Base-by-base conservation (phyloP, 2,329 filamentous ascomycete genomes). In the Exophiala alcalophila region DNA sequence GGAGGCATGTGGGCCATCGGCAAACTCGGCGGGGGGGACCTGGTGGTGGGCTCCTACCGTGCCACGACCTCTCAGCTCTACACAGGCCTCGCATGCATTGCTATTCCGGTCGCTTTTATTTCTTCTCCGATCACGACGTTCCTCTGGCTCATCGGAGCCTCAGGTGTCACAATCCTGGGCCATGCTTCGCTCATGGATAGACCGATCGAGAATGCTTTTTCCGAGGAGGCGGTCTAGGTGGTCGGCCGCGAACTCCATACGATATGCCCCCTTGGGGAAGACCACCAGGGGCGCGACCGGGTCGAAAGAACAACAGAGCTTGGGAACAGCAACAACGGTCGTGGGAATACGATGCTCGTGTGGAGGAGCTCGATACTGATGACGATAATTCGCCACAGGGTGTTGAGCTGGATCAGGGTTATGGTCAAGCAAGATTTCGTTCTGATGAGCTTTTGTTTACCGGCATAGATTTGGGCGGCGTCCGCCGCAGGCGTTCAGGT, bases 221-320 rank as follows among this genome's bases (percentile, higher is more conserved):
- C 91, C 78, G 92, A 94, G 90, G 92, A 98, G 91, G 91, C 92
- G 90, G 92, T 98, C 86, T 98, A 97, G 83, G 79, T 94, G 90
- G 90, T 97, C 92, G 91, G 88, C 91, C 91, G 92, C 92, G 85
- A 92, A 84, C 90, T 95, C 91, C 90, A 73, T 72, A 77, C 70
- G 72, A 73, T 76, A 83, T 84, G 89, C 89, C 90, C 86, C 83
- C 76, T 53, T 49, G 86, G 91, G 91, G 90, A 96, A 96, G 91
- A 96, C 88, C 89, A 92, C 86, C 87, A 78, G 85, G 87, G 85
- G 85, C 82, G 78, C 80, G 76, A 66, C 62, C 61, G 71, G 76
- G 78, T 76, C 80, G 78, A 74, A 79, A 72, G 69, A 70, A 72
- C 61, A 69, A 73, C 58, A 75, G 71, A 63, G 65, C 66, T 56